Evolutionary conservation across 176 grass and related monocot species (phyloP).

Genomic region (Raddia guianensis): DNA sequence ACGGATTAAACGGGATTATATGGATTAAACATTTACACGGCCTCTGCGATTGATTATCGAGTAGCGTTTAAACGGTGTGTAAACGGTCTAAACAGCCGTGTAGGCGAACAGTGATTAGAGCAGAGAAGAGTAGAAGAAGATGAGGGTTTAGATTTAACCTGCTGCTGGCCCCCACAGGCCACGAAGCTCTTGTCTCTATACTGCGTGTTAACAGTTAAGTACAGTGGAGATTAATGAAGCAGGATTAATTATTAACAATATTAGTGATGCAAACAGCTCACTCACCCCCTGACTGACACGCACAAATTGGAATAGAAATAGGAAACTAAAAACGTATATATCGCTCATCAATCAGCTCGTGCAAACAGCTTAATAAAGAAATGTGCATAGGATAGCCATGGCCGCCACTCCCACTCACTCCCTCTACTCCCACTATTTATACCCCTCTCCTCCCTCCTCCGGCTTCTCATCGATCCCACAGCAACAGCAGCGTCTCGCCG

Average conservation of each 20-base stretch:
- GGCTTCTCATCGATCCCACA: neutral
- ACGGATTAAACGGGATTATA: too few species aligned
- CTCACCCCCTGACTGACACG: constrained; percentile 38
- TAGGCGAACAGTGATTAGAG: too few species aligned
- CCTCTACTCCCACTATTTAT: neutral
- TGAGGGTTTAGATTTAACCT: constrained; percentile 6
- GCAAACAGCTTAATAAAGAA: neutral
- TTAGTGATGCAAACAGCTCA: constrained; percentile 3
- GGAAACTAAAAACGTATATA: neutral
- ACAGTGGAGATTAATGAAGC: neutral
- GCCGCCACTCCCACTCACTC: neutral
- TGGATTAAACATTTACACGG: too few species aligned
- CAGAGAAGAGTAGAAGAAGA: neutral
- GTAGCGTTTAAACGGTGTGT: too few species aligned
- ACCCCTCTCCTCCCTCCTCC: too few species aligned
- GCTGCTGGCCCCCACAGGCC: neutral
- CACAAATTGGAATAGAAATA: neutral
- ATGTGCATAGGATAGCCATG: neutral
- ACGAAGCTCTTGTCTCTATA: constrained; percentile 33
- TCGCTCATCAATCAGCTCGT: neutral
- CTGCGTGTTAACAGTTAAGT: neutral
- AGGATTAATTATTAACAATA: neutral
- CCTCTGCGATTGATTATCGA: too few species aligned
- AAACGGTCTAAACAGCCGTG: too few species aligned
- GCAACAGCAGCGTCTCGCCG: neutral